Evolutionary conservation across 805 yeast genomes (phyloP), one percentile per base, ranked within the genome.

Genomic region (Millerozyma miso): DNA sequence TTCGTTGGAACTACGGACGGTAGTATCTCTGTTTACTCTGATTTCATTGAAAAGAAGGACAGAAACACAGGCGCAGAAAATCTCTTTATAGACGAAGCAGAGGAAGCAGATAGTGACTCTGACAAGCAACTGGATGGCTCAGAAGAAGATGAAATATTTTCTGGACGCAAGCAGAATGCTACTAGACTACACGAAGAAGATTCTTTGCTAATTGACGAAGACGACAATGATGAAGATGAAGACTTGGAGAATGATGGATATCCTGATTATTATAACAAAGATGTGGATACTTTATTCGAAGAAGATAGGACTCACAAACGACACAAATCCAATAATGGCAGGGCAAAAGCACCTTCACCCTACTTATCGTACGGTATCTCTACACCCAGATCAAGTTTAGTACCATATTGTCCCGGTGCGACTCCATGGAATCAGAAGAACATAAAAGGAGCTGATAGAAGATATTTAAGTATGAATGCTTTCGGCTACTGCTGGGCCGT

Each of bases 401-500:
- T 65, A 37, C 90, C 97, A 0, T 84, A 81, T 52, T 88, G 95
- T 3, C 85, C 88, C 1, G 98, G 98, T 1, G 78, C 85, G 4
- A 91, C 98, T 0, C 96, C 96, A 0, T 51, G 52, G 37, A 49
- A 39, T n/a, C 40, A 50, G 35, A 42, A 44, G 50, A 17, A 46
- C 40, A 37, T 19, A 17, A 42, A 52, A 36, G 49, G 42, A 12
- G 70, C 67, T 3, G 77, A 80, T 40, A 77, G 91, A 61, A 72
- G 96, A 41, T 90, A 88, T 54, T 63, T 91, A 33, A 80, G 88
- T 16, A 87, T 90, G 74, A 87, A 87, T 52, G 71, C 83, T 7
- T 67, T 81, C 20, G 99, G 97, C 0, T 86, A 87, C 57, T 84
- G 82, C 0, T 85, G 95, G 79, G 72, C 88, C 0, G 93, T 87